These are phyloP conservation scores for Arthrocladium fulminans DNA, from an alignment of 2,329 filamentous ascomycete species.

Conservation along the genomic window DNA sequence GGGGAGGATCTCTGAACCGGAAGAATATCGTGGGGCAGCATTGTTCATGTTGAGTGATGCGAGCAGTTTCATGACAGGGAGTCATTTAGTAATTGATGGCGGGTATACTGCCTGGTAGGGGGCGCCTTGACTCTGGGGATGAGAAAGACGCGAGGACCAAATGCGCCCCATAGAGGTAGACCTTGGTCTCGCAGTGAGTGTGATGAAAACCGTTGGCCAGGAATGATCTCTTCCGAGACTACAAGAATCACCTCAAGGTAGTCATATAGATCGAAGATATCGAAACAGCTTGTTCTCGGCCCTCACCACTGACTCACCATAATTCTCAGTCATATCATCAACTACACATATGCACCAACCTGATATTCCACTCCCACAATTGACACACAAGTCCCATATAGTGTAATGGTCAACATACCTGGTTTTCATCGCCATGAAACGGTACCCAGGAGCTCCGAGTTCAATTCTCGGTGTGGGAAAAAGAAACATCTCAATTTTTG, in stretches of 20 bases:
- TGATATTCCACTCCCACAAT: too few relatives aligned
- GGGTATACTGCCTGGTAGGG: slow-evolving; percentile 43
- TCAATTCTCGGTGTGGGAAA: not conserved
- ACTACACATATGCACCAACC: too few relatives aligned
- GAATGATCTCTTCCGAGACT: too few relatives aligned
- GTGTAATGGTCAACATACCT: not conserved
- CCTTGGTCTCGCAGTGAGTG: too few relatives aligned
- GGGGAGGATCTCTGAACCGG: slow-evolving; percentile 55
- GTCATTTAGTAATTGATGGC: slow-evolving; percentile 53
- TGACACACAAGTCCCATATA: not conserved
- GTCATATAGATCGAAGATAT: too few relatives aligned
- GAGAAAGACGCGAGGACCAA: not conserved
- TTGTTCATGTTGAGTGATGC: slow-evolving; percentile 42
- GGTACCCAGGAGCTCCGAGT: not conserved
- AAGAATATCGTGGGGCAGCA: slow-evolving; percentile 56
- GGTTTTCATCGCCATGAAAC: not conserved
- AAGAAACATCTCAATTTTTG: too few relatives aligned
- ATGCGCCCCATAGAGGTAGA: not conserved
- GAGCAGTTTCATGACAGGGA: slow-evolving; percentile 49
- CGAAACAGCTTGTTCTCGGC: too few relatives aligned
- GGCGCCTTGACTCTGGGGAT: not conserved
- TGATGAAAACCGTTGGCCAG: too few relatives aligned
- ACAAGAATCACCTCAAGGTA: too few relatives aligned
- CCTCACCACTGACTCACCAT: too few relatives aligned
- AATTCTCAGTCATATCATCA: too few relatives aligned